Evolutionary conservation across 2,329 filamentous ascomycete genomes (phyloP).

Genomic region (Coniochaeta pulveracea): DNA sequence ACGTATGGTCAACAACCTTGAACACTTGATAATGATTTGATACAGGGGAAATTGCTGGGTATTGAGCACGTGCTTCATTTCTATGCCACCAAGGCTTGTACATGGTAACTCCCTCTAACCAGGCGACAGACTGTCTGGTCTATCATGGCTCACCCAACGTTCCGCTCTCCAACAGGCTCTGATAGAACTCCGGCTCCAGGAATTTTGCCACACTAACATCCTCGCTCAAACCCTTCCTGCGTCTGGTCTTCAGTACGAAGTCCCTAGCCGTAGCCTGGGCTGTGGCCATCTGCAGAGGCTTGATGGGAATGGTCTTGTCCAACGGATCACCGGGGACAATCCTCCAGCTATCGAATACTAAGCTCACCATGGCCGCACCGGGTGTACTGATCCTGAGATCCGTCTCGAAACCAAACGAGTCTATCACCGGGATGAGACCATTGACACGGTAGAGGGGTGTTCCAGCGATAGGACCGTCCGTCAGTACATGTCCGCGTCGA

Average conservation of each 20-base stretch:
- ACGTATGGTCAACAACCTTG: too few relatives aligned
- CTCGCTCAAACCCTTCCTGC: slow-evolving; percentile 88
- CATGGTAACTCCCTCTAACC: too few relatives aligned
- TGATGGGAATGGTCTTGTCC: slow-evolving; percentile 71
- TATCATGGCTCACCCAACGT: slow-evolving; percentile 50
- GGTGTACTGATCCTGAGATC: slow-evolving; percentile 94
- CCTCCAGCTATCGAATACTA: slow-evolving; percentile 93
- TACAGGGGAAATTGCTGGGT: too few relatives aligned
- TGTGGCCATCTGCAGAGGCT: slow-evolving; percentile 76
- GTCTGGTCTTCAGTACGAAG: slow-evolving; percentile 90
- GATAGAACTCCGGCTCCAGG: slow-evolving; percentile 87
- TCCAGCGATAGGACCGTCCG: slow-evolving; percentile 88
- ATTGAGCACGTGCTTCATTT: too few relatives aligned
- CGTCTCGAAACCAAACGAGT: slow-evolving; percentile 96
- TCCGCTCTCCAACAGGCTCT: slow-evolving; percentile 77
- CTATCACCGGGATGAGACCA: slow-evolving; percentile 88
- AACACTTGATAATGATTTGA: too few relatives aligned
- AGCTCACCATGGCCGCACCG: slow-evolving; percentile 77
- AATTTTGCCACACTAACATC: slow-evolving; percentile 95
- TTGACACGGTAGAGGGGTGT: slow-evolving; percentile 88
- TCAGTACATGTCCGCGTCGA: slow-evolving; percentile 81
- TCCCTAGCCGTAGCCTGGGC: slow-evolving; percentile 87
- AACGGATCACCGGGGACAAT: slow-evolving; percentile 93
- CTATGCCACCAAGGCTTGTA: too few relatives aligned
- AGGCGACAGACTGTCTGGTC: too few relatives aligned